Base-by-base conservation (phyloP, 805 yeast species). In the Kodamaea kaohsiungensis region DNA sequence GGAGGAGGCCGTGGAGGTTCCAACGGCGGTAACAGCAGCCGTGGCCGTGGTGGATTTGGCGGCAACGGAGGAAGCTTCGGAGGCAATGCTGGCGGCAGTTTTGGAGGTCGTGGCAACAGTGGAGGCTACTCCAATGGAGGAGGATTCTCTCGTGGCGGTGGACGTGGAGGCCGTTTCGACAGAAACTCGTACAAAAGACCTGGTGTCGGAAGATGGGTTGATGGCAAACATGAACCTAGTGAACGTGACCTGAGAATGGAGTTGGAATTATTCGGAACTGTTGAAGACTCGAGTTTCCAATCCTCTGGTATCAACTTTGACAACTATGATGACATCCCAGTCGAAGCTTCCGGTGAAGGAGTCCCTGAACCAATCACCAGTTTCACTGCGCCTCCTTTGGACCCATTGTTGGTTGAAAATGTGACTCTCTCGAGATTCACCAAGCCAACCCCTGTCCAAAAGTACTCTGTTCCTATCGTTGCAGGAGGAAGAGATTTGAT, bases 301-400 rank as follows among this genome's bases (percentile, higher is more conserved):
- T 86, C 96, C 51, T 88, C 97, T 39, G 99, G 99, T 82, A 95
- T 95, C 77, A 95, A 95, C 79, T 95, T 95, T 68, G 99, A 96
- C 75, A 91, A 90, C 80, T 95, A 95, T 75, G 99, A 95, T 72
- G 98, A 96, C 56, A 95, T 95, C 60, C 99, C 99, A 57, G 98
- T 95, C 59, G 98, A 95, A 76, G 99, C 98, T 49, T 77, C 96
- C 48, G 99, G 99, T 77, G 88, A 87, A 40, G 84, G 88, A 57
- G 96, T 91, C 53, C 99, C 99, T 58, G 98, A 92, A 69, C 91
- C 98, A 60, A 89, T 95, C 64, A 76, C 87, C 58, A 78, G 88
- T 53, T 95, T 95, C 75, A 89, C 95, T 55, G 71, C 91, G 58
- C 98, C 98, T 60, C 98, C 98, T 53, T 83, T 96, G 71, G 98